These are phyloP conservation scores for Pseudonitzschia multiseries DNA, from an alignment of 108 stramenopile genomes.

Conservation along the genomic window DNA sequence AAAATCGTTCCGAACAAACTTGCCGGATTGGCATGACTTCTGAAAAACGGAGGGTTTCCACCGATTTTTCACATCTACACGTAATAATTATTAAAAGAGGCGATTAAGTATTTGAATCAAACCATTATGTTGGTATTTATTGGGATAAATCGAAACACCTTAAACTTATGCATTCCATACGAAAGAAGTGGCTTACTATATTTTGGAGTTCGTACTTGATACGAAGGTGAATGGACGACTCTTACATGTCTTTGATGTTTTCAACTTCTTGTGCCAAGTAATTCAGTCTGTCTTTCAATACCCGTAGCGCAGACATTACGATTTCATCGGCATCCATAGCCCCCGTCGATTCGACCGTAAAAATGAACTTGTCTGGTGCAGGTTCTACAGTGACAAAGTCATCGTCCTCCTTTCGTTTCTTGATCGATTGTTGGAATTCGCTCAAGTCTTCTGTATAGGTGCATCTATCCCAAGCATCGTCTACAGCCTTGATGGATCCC, in stretches of 20 bases:
- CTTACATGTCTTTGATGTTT: conserved; percentile 74
- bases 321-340: conserved; percentile 90
- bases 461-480: conserved; percentile 81
- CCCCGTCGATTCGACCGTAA: conserved; percentile 84
- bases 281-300: conserved; percentile 77
- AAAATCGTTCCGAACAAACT: conserved; percentile 19
- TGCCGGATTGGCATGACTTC: conserved; percentile 31
- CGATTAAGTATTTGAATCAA: neutral
- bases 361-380: conserved; percentile 76
- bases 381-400: conserved; percentile 79
- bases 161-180: no score
- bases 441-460: conserved; percentile 86
- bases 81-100: neutral
- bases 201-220: neutral
- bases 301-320: conserved; percentile 68
- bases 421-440: conserved; percentile 68
- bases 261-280: conserved; percentile 82
- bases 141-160: no score
- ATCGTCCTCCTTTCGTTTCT: conserved; percentile 81
- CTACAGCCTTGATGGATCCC: conserved; percentile 61
- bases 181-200: neutral
- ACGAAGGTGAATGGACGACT: neutral
- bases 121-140: no score
- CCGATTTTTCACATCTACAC: no score
- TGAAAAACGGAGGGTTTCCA: neutral